Evolutionary conservation across 345 rosid species (phyloP).

Genomic region (Diplotaxis tenuifolia): DNA sequence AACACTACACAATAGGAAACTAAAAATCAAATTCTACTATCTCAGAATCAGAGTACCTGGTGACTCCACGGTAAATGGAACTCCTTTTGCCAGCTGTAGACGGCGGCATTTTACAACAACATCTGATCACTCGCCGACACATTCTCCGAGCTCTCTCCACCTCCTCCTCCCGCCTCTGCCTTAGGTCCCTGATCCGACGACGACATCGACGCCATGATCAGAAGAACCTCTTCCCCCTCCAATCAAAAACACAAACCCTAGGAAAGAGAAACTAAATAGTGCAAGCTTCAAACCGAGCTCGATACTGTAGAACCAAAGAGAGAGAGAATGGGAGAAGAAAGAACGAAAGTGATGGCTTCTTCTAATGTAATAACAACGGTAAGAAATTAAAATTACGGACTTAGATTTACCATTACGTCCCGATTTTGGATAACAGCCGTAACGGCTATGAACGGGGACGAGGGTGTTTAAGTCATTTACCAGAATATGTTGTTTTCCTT

Average conservation of each 20-base stretch:
- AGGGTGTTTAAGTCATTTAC: conserved; percentile 22
- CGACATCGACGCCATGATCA: conserved; percentile 67
- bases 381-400: conserved; percentile 24
- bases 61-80: conserved; percentile 97
- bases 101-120: conserved; percentile 84
- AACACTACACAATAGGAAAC: background rate
- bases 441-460: conserved; percentile 37
- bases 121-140: conserved; percentile 77
- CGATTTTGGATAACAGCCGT: conserved; percentile 8
- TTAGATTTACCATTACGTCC: conserved; percentile 31
- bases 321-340: conserved; percentile 6
- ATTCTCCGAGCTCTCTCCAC: conserved; percentile 61
- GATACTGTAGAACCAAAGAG: conserved; percentile 15
- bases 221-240: conserved; percentile 6
- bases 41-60: conserved; percentile 50
- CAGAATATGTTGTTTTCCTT: background rate
- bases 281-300: conserved; percentile 18
- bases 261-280: conserved; percentile 29
- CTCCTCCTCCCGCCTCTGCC: conserved; percentile 48
- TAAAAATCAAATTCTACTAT: conserved; percentile 5
- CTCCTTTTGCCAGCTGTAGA: conserved; percentile 98
- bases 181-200: conserved; percentile 82
- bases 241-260: conserved; percentile 33
- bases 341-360: conserved; percentile 15
- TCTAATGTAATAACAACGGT: conserved; percentile 8